Evolutionary conservation across 768 basidiomycete species (phyloP), one percentile per base, ranked within the genome.

Genomic region (Trametes gibbosa): DNA sequence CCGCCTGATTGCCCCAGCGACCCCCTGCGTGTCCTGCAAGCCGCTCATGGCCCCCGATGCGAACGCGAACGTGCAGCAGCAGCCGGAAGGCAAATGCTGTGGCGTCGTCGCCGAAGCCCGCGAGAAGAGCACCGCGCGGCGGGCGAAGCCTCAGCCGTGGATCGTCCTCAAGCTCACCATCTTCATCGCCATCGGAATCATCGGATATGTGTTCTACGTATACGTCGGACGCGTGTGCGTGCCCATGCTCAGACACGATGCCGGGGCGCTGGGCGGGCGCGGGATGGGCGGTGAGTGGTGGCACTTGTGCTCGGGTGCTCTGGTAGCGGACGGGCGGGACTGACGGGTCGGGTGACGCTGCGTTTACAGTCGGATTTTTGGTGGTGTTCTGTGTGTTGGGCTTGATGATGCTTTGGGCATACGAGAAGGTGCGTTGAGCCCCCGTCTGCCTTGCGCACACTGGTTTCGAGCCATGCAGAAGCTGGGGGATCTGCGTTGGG

Each of bases 341-440:
- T 48, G 13, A 54, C 23, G 45, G 29, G 10, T 34, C 12, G 35
- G 14, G 1, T 32, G 5, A 9, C 5, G 2, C 24, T 37, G 40
- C 16, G 23, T 19, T 2, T 24, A 13, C 59, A 95, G 92, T 90
- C 59, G 84, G 76, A 3, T 79, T 90, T 57, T 69, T 95, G 50
- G 77, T 81, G 1, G 79, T 86, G 0, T 94, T 86, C 66, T 74
- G 73, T 37, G 57, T 89, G 5, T 67, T 95, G 21, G 82, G 82
- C 46, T 62, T 86, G n/a, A 82, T 92, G 81, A 79, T 84, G 78
- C 43, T 86, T 0, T 94, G 92, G 92, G 81, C 86, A 14, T 96
- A 95, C 73, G 55, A 80, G 21, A 84, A 82, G 80, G 92, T 91
- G 55, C 50, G 54, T 39, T 32, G 29, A 10, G n/a, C n/a, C 10